Percentiles rank a stretch among this genome's conserved stretches.
Conservation (phyloP, 805 yeast genomes). For the Starmerella powellii region DNA sequence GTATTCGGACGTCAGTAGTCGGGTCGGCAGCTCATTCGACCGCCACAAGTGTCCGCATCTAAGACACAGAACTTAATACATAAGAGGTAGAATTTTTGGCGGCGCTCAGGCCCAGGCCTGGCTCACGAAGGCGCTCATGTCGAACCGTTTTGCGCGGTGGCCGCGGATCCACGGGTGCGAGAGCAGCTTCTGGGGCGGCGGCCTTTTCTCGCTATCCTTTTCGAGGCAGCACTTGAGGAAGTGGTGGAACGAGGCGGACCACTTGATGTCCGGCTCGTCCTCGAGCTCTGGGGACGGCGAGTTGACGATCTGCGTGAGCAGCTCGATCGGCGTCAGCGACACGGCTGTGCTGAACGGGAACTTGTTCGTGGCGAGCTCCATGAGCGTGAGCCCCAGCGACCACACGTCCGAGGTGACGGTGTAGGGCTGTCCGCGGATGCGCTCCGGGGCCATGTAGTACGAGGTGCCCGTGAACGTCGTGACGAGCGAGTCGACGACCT, state of each 20-base stretch:
- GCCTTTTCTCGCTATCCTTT: slow-evolving; percentile 68
- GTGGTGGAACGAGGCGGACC: slow-evolving; percentile 76
- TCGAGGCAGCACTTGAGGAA: slow-evolving; percentile 70
- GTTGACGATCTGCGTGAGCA: slow-evolving; percentile 66
- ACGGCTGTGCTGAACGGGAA: slow-evolving; percentile 62
- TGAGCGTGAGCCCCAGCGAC: slow-evolving; percentile 83
- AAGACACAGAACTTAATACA: too few relatives aligned
- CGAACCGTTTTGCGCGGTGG: slow-evolving; percentile 57
- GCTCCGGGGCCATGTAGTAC: slow-evolving; percentile 96
- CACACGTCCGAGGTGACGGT: slow-evolving; percentile 93
- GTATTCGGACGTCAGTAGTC: too few relatives aligned
- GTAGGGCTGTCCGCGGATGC: slow-evolving; percentile 91
- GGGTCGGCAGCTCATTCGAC: too few relatives aligned
- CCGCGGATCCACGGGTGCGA: slow-evolving; percentile 86
- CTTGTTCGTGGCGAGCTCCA: slow-evolving; percentile 86
- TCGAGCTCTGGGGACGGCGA: slow-evolving; percentile 61
- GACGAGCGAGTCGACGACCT: slow-evolving; percentile 86
- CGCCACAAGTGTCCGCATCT: too few relatives aligned
- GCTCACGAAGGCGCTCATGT: slow-evolving; percentile 74
- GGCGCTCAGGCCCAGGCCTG: slow-evolving; percentile 45
- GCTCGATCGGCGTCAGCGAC: slow-evolving; percentile 72
- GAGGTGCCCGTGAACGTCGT: slow-evolving; percentile 96
- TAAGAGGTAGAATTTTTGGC: background rate
- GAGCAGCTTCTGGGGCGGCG: slow-evolving; percentile 88
- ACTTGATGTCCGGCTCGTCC: slow-evolving; percentile 68